Evolutionary conservation across 2,329 filamentous ascomycete genomes (phyloP).

Genomic region (Arthrobotrys sphaeroides): DNA sequence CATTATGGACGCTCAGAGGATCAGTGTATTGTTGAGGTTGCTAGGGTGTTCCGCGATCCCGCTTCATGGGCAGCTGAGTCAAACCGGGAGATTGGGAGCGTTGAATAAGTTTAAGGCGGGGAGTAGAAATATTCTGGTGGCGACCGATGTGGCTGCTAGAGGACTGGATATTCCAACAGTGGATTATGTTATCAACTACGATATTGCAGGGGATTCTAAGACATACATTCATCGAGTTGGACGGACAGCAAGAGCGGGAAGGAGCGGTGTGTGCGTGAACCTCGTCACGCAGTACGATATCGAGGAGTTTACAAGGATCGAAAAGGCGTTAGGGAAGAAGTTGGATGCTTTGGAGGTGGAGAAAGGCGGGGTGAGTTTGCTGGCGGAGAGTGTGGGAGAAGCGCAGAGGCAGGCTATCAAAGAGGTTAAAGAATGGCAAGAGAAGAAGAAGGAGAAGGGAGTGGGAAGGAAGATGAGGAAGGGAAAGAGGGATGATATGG

Average conservation of each 20-base stretch:
- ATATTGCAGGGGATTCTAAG: slow-evolving; percentile 83
- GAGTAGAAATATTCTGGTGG: slow-evolving; percentile 84
- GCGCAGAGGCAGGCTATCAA: slow-evolving; percentile 81
- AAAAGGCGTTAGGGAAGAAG: slow-evolving; percentile 81
- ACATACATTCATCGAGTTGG: slow-evolving; percentile 97
- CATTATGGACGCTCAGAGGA: slow-evolving; percentile 85
- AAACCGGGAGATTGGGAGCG: slow-evolving; percentile 84
- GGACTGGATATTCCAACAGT: slow-evolving; percentile 94
- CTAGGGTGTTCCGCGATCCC: slow-evolving; percentile 92
- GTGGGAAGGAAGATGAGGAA: slow-evolving; percentile 55
- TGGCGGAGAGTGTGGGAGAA: slow-evolving; percentile 79
- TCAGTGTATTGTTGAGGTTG: slow-evolving; percentile 81
- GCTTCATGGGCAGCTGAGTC: slow-evolving; percentile 88
- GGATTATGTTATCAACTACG: slow-evolving; percentile 85
- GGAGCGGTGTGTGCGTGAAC: slow-evolving; percentile 80
- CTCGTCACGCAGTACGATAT: slow-evolving; percentile 89
- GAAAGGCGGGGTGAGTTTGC: slow-evolving; percentile 86
- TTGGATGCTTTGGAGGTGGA: slow-evolving; percentile 74
- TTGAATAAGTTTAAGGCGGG: slow-evolving; percentile 88
- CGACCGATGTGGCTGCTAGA: slow-evolving; percentile 91
- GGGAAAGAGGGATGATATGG: slow-evolving; percentile 57
- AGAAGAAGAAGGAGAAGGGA: slow-evolving; percentile 66
- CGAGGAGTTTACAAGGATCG: slow-evolving; percentile 81
- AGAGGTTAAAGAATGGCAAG: slow-evolving; percentile 82
- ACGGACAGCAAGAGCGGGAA: slow-evolving; percentile 92